Conservation (phyloP, 2,329 filamentous ascomycete species). For the Macroventuria anomochaeta region DNA sequence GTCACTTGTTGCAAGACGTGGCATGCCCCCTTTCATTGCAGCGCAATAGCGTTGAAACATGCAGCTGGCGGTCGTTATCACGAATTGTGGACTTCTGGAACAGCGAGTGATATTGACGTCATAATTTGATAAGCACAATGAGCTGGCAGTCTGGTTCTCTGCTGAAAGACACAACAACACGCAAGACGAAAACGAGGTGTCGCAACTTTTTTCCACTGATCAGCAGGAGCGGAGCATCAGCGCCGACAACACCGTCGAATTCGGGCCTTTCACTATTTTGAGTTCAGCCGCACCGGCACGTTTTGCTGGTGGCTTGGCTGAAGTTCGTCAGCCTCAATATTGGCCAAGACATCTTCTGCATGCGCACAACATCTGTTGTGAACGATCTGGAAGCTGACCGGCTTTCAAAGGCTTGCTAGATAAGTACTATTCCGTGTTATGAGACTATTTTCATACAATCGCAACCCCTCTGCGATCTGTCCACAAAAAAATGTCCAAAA, state of each 20-base stretch:
- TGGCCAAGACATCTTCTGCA: not conserved
- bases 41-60: not conserved
- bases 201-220: slow-evolving; percentile 7
- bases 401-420: too few species aligned
- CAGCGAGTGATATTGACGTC: slow-evolving; percentile 3
- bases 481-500: too few species aligned
- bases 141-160: not conserved
- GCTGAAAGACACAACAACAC: not conserved
- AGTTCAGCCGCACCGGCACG: slow-evolving; percentile 15
- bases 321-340: not conserved
- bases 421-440: too few species aligned
- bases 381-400: not conserved
- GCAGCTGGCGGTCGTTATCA: not conserved
- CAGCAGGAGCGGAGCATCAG: not conserved
- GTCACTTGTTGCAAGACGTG: not conserved
- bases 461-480: too few species aligned
- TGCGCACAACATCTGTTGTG: not conserved
- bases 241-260: not conserved
- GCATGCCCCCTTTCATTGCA: not conserved
- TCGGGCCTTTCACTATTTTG: slow-evolving; percentile 8
- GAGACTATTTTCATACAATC: too few species aligned
- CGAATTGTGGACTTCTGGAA: not conserved
- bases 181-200: slow-evolving; percentile 4
- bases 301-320: slow-evolving; percentile 3
- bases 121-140: slow-evolving; percentile 4